Base-by-base conservation (phyloP, 345 rosid genomes). In the Eucalyptus microcorys region DNA sequence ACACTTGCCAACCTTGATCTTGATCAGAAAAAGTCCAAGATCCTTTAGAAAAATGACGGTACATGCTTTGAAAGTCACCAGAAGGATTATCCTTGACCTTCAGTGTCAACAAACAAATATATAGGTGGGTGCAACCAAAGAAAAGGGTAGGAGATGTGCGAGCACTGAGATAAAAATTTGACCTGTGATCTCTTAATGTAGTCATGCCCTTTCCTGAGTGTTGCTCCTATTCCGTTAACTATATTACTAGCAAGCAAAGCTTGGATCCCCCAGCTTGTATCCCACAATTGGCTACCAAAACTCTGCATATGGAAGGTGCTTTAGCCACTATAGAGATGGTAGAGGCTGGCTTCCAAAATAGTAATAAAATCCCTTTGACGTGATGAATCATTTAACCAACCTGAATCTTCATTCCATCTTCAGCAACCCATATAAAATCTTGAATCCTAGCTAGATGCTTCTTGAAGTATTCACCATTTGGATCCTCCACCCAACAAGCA, bases 231-330 rank as follows among this genome's bases (percentile, higher is more conserved):
- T 66, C 94, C 96, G 87, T 88, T 88, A 1, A 45, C 55, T 30
- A 92, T 88, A 71, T 93, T 88, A 66, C 91, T 81, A 48, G 94
- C 93, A 55, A 92, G 90, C 80, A 95, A 21, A 40, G 96, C 95
- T 87, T 93, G 94, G 66, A 93, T 80, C 3, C 90, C 88, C 3
- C 95, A 87, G 48, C 87, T 88, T 71, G 96, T 89, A 88, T 96
- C 96, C 98, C 98, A 96, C 11, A 76, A 19, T 86, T 96, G 96
- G 87, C 98, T 92, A 19, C 96, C 96, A 89, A 93, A 92, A 34
- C 93, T 93, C 95, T 93, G 88, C 91, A 89, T 10, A n/a, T 49
- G 11, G 47, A 21, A n/a, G n/a, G n/a, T n/a, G n/a, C n/a, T n/a
- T n/a, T n/a, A n/a, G n/a, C n/a, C n/a, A n/a, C n/a, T n/a, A n/a